A percentile compares a stretch with the other conserved stretches of the same genome.
These are phyloP conservation scores for Hypholoma sublateritium DNA, from an alignment of 768 basidiomycete genomes.

Conservation along the genomic window DNA sequence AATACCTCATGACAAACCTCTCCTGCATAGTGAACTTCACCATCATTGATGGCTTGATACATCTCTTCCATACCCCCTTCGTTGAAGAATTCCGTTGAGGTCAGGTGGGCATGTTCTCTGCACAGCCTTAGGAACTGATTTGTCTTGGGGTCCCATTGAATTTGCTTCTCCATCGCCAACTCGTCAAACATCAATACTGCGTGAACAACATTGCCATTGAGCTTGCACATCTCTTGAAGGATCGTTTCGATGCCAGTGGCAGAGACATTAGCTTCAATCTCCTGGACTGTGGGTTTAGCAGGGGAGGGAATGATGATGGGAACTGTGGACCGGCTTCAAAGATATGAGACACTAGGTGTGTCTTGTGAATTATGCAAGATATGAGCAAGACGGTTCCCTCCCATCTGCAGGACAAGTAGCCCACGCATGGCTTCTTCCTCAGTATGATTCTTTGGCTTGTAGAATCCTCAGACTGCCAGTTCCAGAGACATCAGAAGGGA, in stretches of 20 bases:
- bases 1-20: slow-evolving; percentile 11
- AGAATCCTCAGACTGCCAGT: not conserved
- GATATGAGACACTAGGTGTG: slow-evolving; percentile 14
- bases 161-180: slow-evolving; percentile 22
- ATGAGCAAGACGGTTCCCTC: slow-evolving; percentile 19
- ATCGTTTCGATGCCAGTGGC: slow-evolving; percentile 6
- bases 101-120: slow-evolving; percentile 19
- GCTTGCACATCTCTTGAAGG: slow-evolving; percentile 1
- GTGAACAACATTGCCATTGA: slow-evolving; percentile 10
- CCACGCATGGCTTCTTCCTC: slow-evolving; percentile 20
- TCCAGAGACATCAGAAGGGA: slow-evolving; percentile 5
- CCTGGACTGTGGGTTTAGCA: slow-evolving; percentile 4
- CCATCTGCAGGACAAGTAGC: slow-evolving; percentile 22
- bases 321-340: slow-evolving; percentile 10
- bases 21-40: slow-evolving; percentile 20
- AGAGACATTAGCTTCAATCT: slow-evolving; percentile 6
- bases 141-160: slow-evolving; percentile 21
- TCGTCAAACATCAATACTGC: slow-evolving; percentile 30
- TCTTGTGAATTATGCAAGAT: slow-evolving; percentile 19
- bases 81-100: slow-evolving; percentile 17
- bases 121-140: slow-evolving; percentile 26
- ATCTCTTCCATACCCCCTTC: slow-evolving; percentile 21
- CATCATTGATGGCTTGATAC: slow-evolving; percentile 12
- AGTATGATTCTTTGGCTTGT: slow-evolving; percentile 6
- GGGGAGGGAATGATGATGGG: slow-evolving; percentile 17